Percentiles rank a stretch among this genome's conserved stretches.
These are phyloP conservation scores for Calycina marina DNA, from an alignment of 2,329 filamentous ascomycete species.

Conservation along the genomic window DNA sequence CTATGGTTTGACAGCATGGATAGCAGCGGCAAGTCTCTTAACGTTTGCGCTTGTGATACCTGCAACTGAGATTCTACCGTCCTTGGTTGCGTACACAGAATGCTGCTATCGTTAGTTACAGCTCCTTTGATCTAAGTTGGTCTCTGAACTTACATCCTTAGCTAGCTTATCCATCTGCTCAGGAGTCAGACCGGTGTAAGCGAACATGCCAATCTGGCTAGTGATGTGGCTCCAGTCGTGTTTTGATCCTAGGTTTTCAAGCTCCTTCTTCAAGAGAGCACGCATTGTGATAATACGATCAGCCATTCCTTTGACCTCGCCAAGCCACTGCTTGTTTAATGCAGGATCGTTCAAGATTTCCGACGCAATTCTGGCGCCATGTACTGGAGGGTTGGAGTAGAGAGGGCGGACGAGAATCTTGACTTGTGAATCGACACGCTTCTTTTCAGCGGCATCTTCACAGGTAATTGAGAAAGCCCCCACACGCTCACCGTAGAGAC, in stretches of 20 bases:
- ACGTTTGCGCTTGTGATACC: conserved; percentile 73
- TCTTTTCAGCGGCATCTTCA: conserved; percentile 77
- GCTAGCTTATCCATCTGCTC: conserved; percentile 86
- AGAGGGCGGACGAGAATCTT: conserved; percentile 95
- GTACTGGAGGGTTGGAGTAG: conserved; percentile 96
- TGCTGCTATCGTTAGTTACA: conserved; percentile 34
- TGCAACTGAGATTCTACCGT: conserved; percentile 74
- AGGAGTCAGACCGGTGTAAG: conserved; percentile 83
- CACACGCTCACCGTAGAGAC: conserved; percentile 95
- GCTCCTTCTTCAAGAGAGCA: conserved; percentile 81
- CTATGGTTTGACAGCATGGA: conserved; percentile 59
- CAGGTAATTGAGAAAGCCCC: conserved; percentile 91
- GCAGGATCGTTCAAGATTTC: conserved; percentile 76
- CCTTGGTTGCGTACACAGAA: conserved; percentile 94
- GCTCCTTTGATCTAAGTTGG: conserved; percentile 12
- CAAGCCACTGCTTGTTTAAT: conserved; percentile 87
- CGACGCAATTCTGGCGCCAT: conserved; percentile 87
- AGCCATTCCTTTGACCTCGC: conserved; percentile 96
- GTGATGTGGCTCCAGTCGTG: conserved; percentile 99
- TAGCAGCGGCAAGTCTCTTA: conserved; percentile 65
- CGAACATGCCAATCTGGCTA: conserved; percentile 98
- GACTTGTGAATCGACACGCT: conserved; percentile 90
- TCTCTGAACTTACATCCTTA: conserved; percentile 50
- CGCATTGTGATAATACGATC: conserved; percentile 99
- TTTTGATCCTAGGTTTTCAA: conserved; percentile 88